Conservation (phyloP, 2,329 filamentous ascomycete genomes). For the Botrytis byssoidea region DNA sequence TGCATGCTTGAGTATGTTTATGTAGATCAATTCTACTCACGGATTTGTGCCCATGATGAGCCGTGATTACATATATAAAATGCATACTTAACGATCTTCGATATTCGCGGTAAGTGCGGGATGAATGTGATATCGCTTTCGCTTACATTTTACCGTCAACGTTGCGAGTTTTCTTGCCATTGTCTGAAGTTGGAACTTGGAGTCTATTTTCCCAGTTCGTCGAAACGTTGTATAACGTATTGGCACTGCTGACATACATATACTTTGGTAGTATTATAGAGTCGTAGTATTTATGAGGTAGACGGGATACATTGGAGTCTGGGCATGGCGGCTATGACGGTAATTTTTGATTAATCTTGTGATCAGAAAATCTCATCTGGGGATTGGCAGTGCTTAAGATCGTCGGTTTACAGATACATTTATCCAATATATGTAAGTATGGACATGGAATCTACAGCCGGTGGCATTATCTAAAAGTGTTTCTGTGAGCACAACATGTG, state of each 20-base stretch:
- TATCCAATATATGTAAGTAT: background rate
- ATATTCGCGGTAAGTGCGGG: background rate
- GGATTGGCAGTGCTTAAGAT: slow-evolving; percentile 1
- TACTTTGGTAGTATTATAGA: background rate
- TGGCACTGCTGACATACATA: slow-evolving; percentile 6
- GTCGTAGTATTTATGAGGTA: background rate
- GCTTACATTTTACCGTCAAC: background rate
- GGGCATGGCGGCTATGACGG: background rate
- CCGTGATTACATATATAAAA: background rate
- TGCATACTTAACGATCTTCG: background rate
- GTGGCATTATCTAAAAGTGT: background rate
- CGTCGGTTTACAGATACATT: background rate
- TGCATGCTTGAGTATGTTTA: background rate
- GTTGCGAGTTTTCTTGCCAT: background rate
- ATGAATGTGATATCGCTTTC: background rate
- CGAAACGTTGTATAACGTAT: background rate
- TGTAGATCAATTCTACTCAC: background rate
- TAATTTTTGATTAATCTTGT: slow-evolving; percentile 3
- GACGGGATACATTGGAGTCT: background rate
- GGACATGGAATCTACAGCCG: background rate
- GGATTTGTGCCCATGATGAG: background rate
- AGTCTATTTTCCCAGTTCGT: background rate
- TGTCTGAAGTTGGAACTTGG: background rate
- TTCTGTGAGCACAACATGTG: background rate
- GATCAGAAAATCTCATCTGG: background rate